Evolutionary conservation across 169 alveolate genomes (phyloP), one percentile per base, ranked within the genome.

Genomic region (Blepharisma undulans): DNA sequence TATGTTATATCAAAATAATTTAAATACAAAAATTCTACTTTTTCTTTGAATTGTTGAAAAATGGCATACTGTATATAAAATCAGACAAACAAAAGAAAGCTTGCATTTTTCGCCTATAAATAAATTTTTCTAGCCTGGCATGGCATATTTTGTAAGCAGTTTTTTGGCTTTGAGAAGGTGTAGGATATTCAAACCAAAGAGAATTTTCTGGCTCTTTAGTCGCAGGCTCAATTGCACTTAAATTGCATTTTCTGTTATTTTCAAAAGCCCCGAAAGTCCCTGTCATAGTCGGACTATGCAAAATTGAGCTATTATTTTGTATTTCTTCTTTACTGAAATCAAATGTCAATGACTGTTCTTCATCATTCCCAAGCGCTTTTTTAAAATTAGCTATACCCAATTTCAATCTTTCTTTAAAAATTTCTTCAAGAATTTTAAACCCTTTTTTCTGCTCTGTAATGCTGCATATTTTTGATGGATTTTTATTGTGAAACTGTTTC

Each of bases 101-200:
- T 29, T n/a, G 48, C 78, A 84, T 22, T 30, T 84, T 84, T 59
- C 89, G 2, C 36, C 89, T 32, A 60, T 36, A 84, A 21, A 84
- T 32, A 29, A 84, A 32, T 81, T 84, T 84, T 60, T 33, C 78
- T 14, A 84, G 7, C n/a, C 77, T 84, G 1, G 89, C 33, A 60
- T 84, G 89, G 48, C 33, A 30, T 48, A 84, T 84, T 60, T 60
- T 84, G n/a, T 36, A 84, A 34, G 77, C 77, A 36, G 77, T 84
- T 61, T 84, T 48, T 4, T 25, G 34, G n/a, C 32, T 84, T 84
- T 84, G 30, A 10, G 61, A 22, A 84, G 89, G 74, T 36, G 30
- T 22, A 14, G 74, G 79, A 5, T 72, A 72, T 12, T 72, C 80
- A 72, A 72, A 72, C 29, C 33, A 72, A 22, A 72, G 16, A 8